Evolutionary conservation across 2,329 filamentous ascomycete species (phyloP).

Genomic region (Talaromyces sp.): DNA sequence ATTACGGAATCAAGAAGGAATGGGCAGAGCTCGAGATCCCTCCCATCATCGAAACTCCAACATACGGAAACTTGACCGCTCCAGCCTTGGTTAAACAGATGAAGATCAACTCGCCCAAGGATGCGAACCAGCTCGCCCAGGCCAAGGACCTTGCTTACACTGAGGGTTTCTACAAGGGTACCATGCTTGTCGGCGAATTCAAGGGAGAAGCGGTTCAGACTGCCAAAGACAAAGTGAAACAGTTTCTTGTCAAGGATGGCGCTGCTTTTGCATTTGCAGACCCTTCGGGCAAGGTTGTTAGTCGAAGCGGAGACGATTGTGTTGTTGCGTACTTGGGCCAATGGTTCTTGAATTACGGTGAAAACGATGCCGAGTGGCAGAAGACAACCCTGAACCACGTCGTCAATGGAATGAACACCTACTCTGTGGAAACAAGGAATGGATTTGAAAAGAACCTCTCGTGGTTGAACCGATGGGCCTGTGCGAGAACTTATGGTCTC

Average conservation of each 20-base stretch:
- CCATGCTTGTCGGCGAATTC: conserved; percentile 80
- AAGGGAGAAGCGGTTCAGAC: conserved; percentile 79
- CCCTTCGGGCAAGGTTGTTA: conserved; percentile 83
- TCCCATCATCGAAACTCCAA: conserved; percentile 83
- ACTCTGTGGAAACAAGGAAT: conserved; percentile 68
- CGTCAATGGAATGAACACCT: conserved; percentile 70
- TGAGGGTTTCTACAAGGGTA: conserved; percentile 94
- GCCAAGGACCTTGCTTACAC: conserved; percentile 97
- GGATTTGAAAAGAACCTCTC: conserved; percentile 78
- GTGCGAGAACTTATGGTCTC: conserved; percentile 82
- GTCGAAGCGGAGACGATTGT: conserved; percentile 84
- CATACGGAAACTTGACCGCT: conserved; percentile 79
- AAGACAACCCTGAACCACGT: conserved; percentile 67
- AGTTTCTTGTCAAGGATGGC: conserved; percentile 67
- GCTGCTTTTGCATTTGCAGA: conserved; percentile 90
- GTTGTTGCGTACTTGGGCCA: conserved; percentile 91
- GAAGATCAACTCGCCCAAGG: conserved; percentile 96
- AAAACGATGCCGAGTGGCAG: conserved; percentile 74
- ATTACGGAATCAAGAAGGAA: conserved; percentile 92
- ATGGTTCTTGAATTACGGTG: conserved; percentile 97
- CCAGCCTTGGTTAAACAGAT: conserved; percentile 80
- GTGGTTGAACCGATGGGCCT: conserved; percentile 96
- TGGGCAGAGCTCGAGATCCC: conserved; percentile 89
- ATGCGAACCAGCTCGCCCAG: conserved; percentile 80
- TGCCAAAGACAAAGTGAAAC: conserved; percentile 78